These are phyloP conservation scores for Mortierella polycephala DNA, from an alignment of 371 early-diverging fungal species.

Conservation along the genomic window DNA sequence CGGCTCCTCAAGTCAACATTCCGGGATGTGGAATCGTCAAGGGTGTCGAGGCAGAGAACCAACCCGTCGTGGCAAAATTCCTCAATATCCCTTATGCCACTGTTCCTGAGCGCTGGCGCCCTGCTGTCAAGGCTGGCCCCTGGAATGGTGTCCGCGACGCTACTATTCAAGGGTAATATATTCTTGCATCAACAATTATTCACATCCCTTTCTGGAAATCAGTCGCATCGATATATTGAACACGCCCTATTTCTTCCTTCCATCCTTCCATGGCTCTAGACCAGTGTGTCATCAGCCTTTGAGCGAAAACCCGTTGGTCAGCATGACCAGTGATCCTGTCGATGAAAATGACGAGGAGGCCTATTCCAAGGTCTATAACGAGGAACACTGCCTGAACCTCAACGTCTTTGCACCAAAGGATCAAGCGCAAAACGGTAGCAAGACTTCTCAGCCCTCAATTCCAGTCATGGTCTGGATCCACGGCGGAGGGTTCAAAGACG, in stretches of 20 bases:
- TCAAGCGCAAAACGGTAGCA: conserved; percentile 1
- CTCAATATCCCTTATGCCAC: conserved; percentile 53
- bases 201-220: no score
- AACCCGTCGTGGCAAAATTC: conserved; percentile 43
- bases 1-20: conserved; percentile 26
- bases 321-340: conserved; percentile 14
- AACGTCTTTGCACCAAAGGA: conserved; percentile 50
- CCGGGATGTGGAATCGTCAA: conserved; percentile 34
- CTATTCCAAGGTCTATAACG: conserved; percentile 34
- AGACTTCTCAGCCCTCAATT: conserved; percentile 10
- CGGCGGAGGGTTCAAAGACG: conserved; percentile 49
- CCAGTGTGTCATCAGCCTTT: conserved; percentile 47
- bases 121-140: conserved; percentile 30
- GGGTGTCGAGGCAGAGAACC: conserved; percentile 19
- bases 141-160: conserved; percentile 53
- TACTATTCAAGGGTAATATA: conserved; percentile 28
- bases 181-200: not conserved
- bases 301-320: conserved; percentile 37
- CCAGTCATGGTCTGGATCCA: conserved; percentile 58
- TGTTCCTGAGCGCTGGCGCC: conserved; percentile 46
- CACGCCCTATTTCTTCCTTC: not conserved
- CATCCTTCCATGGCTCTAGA: conserved; percentile 1
- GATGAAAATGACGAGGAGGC: conserved; percentile 42
- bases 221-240: no score
- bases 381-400: conserved; percentile 54